Evolutionary conservation across 1,284 basidiomycete genomes (phyloP).

Genomic region (Ustilago loliicola): DNA sequence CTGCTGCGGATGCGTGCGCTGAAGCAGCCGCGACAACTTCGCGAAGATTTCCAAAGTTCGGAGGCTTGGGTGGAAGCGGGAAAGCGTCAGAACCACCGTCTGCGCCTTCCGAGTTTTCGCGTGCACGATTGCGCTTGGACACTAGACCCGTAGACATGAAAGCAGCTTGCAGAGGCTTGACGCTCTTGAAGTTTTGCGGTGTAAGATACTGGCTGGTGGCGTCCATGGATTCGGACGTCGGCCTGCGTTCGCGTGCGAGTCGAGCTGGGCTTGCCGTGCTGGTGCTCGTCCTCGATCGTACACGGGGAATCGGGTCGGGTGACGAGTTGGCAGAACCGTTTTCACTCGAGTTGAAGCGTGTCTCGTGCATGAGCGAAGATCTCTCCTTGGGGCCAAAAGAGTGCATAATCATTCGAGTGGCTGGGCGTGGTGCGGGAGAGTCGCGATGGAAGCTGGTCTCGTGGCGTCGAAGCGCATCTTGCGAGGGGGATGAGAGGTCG

Average conservation of each 20-base stretch:
- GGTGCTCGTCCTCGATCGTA: constrained; percentile 38
- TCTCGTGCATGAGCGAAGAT: constrained; percentile 57
- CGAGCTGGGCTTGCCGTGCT: constrained; percentile 36
- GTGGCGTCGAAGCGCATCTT: constrained; percentile 36
- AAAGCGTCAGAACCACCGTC: constrained; percentile 47
- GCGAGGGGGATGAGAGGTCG: constrained; percentile 38
- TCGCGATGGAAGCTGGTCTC: constrained; percentile 46
- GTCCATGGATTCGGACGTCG: constrained; percentile 36
- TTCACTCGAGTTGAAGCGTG: constrained; percentile 48
- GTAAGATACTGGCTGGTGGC: constrained; percentile 56
- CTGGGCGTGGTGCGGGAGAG: constrained; percentile 37
- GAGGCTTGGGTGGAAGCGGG: constrained; percentile 45
- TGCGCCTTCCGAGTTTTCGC: constrained; percentile 42
- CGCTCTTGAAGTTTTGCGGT: constrained; percentile 72
- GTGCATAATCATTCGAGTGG: constrained; percentile 17
- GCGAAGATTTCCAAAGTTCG: constrained; percentile 58
- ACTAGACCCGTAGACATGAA: constrained; percentile 72
- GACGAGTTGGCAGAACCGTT: constrained; percentile 39
- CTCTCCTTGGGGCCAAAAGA: constrained; percentile 55
- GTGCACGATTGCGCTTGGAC: constrained; percentile 64
- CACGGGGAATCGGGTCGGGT: constrained; percentile 39
- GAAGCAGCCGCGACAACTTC: constrained; percentile 67
- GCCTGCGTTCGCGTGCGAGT: constrained; percentile 38
- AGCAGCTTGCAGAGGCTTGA: constrained; percentile 71
- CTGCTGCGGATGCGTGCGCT: constrained; percentile 49